Percentiles rank a stretch among this genome's conserved stretches.
phyloP scores from a whole-genome alignment of 2,329 filamentous ascomycete species.

The Chrysoporthe puriensis region DNA sequence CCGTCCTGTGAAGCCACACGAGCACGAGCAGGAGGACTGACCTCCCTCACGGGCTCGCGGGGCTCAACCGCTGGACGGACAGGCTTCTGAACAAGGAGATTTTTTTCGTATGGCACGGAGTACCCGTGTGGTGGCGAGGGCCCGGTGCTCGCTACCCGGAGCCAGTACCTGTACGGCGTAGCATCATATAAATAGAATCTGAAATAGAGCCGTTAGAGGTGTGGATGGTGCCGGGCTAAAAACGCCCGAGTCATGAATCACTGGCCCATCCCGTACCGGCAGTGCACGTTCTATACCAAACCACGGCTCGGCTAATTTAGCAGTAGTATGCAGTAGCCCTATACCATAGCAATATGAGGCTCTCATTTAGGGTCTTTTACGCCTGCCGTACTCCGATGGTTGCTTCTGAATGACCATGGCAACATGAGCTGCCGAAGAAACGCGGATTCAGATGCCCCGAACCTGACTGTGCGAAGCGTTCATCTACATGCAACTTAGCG shows the following conservation, averaged over 20 bases:
- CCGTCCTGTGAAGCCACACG: not conserved
- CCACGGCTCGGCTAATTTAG: slow-evolving; percentile 1
- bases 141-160: slow-evolving; percentile 1
- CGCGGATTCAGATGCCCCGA: not conserved
- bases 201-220: slow-evolving; percentile 3
- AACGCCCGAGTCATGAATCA: slow-evolving; percentile 22
- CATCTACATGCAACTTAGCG: not conserved
- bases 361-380: not conserved
- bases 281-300: slow-evolving; percentile 3
- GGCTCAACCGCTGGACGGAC: not conserved
- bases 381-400: not conserved
- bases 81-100: not conserved
- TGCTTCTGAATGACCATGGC: not conserved
- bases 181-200: slow-evolving; percentile 24
- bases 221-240: slow-evolving; percentile 22
- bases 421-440: not conserved
- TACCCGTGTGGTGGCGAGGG: not conserved
- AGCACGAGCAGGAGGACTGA: not conserved
- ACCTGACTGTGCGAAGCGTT: not conserved
- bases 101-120: not conserved
- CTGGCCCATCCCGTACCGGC: not conserved
- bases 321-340: not conserved
- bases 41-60: not conserved
- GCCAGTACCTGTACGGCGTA: slow-evolving; percentile 1
- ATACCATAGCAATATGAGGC: not conserved